Conservation (phyloP, 805 yeast genomes). For the Pichia rugopelliculosa region DNA sequence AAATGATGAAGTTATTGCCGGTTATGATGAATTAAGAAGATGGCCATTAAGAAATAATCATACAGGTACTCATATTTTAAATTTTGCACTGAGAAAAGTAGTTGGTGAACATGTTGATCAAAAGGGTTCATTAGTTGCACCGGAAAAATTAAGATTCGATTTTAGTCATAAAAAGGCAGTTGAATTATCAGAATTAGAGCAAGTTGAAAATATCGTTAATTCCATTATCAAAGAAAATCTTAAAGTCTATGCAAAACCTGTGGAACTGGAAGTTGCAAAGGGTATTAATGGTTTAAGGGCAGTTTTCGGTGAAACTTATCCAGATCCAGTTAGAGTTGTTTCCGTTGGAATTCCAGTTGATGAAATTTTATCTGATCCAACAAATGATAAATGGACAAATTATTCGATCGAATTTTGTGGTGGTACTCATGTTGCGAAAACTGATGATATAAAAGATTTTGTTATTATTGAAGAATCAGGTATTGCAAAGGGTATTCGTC, state of each 20-base stretch:
- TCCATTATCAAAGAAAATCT: constrained; percentile 63
- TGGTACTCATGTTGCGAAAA: constrained; percentile 93
- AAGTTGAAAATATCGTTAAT: constrained; percentile 71
- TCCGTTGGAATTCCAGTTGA: constrained; percentile 90
- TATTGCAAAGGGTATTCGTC: constrained; percentile 97
- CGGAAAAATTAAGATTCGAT: constrained; percentile 93
- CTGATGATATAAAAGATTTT: constrained; percentile 88
- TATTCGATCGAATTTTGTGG: constrained; percentile 96
- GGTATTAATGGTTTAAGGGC: constrained; percentile 85
- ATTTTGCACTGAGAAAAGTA: constrained; percentile 78
- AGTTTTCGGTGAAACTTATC: constrained; percentile 97
- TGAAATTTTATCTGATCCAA: constrained; percentile 65
- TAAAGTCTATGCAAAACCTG: constrained; percentile 77
- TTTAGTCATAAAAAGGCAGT: constrained; percentile 89
- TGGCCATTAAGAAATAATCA: constrained; percentile 96
- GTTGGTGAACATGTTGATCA: constrained; percentile 88
- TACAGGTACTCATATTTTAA: constrained; percentile 94
- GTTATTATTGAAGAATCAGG: constrained; percentile 92
- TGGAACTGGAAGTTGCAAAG: constrained; percentile 64
- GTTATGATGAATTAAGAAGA: constrained; percentile 89
- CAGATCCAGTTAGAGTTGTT: constrained; percentile 98
- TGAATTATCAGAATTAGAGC: constrained; percentile 57
- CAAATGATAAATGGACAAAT: constrained; percentile 64
- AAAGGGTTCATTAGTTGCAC: constrained; percentile 93
- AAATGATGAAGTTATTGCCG: constrained; percentile 69